Percentiles rank a stretch among this genome's conserved stretches.
phyloP scores from a whole-genome alignment of 257 asterid genomes.

The Craterostigma plantagineum region DNA sequence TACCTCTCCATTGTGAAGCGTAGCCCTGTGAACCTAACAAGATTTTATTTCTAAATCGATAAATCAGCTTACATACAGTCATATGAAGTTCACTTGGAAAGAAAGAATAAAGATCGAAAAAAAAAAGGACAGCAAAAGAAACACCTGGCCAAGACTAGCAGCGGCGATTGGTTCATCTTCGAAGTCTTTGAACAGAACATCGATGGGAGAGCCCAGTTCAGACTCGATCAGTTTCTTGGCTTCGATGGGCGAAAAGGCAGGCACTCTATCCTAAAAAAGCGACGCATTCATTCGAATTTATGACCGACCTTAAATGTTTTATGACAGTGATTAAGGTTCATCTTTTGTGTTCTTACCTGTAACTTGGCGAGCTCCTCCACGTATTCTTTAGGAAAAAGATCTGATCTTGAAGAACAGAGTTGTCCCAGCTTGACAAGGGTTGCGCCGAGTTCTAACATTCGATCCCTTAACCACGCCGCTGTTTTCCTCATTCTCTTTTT shows the following conservation, averaged over 20 bases:
- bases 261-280: slow-evolving; percentile 72
- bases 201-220: slow-evolving; percentile 73
- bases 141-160: slow-evolving; percentile 99
- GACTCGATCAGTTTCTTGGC: slow-evolving; percentile 53
- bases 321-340: neutral
- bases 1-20: slow-evolving; percentile 77
- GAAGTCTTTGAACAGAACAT: slow-evolving; percentile 53
- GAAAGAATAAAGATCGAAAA: neutral
- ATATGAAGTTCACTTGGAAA: too few relatives aligned
- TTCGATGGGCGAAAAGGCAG: slow-evolving; percentile 73
- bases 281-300: too few relatives aligned
- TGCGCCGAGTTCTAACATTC: slow-evolving; percentile 85
- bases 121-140: too few relatives aligned
- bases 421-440: slow-evolving; percentile 96
- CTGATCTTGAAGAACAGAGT: slow-evolving; percentile 83
- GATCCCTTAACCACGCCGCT: slow-evolving; percentile 83
- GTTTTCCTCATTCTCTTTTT: slow-evolving; percentile 46
- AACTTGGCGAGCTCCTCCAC: slow-evolving; percentile 90
- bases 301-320: too few relatives aligned
- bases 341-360: too few relatives aligned
- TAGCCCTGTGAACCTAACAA: slow-evolving; percentile 81
- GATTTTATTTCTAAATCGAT: too few relatives aligned
- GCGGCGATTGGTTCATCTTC: slow-evolving; percentile 96
- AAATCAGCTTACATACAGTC: too few relatives aligned
- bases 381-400: slow-evolving; percentile 79